Base-by-base conservation (phyloP, 441 rosid genomes). In the Brassica hybrid region DNA sequence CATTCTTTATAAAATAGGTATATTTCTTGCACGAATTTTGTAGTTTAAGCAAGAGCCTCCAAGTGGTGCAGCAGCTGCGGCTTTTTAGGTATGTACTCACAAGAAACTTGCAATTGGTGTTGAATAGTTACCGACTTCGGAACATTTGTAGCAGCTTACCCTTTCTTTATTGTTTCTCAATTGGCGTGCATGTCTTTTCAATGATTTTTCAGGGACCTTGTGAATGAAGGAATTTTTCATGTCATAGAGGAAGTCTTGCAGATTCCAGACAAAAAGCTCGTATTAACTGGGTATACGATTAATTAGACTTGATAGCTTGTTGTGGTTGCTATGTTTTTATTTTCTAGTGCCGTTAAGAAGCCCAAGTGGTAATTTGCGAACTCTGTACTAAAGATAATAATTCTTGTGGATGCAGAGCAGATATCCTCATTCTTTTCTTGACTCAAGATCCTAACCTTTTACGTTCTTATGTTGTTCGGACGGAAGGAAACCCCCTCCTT, bases 331-430 rank as follows among this genome's bases (percentile, higher is more conserved):
- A 38, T 72, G 71, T 72, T 65, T 56, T 65, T 76, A 27, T 60
- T 72, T 63, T 66, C 48, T 60, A 19, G 19, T 67, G 17, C 79
- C 34, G 34, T 14, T 56, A 68, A 56, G 61, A 21, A 63, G 61
- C 65, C 32, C 64, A 9, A 58, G 68, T 58, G 73, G 62, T 69
- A 32, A 38, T 63, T 62, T 56, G 38, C 68, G 17, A 38, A 71
- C 74, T 64, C 27, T 77, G 21, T 65, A 71, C 86, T 89, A 77
- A 88, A 76, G 65, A 65, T 74, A 75, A 79, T 54, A 64, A 68
- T 83, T 87, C 82, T 74, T 78, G 83, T 90, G 93, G 86, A 83
- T 96, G 97, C 99, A 96, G 99, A 94, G 91, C 99, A 92, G 99
- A 96, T 86, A 94, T 96, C 83, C 97, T 96, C 82, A 88, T 94